Evolutionary conservation across 805 yeast species (phyloP).

Genomic region (Candida wancherniae): DNA sequence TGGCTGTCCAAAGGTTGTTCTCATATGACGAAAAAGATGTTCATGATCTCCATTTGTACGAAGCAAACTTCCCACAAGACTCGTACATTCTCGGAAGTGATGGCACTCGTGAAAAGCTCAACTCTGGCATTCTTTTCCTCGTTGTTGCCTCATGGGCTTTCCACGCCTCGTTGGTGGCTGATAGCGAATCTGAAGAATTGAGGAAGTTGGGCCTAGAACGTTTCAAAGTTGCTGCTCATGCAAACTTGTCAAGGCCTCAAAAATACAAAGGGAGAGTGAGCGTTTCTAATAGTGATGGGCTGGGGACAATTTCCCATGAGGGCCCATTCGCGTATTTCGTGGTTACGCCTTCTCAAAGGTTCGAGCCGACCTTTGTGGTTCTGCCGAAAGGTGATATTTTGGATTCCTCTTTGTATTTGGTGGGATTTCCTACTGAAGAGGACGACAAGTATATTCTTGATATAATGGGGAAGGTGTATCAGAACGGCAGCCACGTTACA

Average conservation of each 20-base stretch:
- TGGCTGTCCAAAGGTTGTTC: conserved; percentile 34
- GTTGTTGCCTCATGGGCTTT: conserved; percentile 82
- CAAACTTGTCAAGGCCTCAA: conserved; percentile 48
- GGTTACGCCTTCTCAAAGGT: conserved; percentile 48
- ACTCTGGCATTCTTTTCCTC: conserved; percentile 31
- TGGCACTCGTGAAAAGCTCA: conserved; percentile 12
- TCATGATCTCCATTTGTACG: conserved; percentile 41
- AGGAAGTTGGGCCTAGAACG: conserved; percentile 60
- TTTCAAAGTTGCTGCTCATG: conserved; percentile 63
- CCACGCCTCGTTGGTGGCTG: conserved; percentile 81
- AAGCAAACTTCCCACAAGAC: conserved; percentile 38
- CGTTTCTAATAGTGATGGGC: conserved; percentile 12
- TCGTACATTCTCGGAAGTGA: conserved; percentile 21
- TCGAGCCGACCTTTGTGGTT: conserved; percentile 58
- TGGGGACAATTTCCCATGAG: conserved; percentile 1
- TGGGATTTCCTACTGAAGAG: conserved; percentile 40
- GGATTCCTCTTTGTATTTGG: conserved; percentile 38
- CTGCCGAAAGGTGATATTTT: conserved; percentile 55
- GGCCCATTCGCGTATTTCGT: conserved; percentile 55
- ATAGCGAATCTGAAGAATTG: conserved; percentile 66
- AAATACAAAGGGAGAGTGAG: conserved; percentile 41
- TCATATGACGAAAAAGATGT: conserved; percentile 15
- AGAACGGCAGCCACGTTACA: conserved; percentile 49
- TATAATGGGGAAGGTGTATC: conserved; percentile 54
- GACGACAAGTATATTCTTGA: conserved; percentile 38